Evolutionary conservation across 768 basidiomycete genomes (phyloP).

Genomic region (Fomitopsis pulvina): DNA sequence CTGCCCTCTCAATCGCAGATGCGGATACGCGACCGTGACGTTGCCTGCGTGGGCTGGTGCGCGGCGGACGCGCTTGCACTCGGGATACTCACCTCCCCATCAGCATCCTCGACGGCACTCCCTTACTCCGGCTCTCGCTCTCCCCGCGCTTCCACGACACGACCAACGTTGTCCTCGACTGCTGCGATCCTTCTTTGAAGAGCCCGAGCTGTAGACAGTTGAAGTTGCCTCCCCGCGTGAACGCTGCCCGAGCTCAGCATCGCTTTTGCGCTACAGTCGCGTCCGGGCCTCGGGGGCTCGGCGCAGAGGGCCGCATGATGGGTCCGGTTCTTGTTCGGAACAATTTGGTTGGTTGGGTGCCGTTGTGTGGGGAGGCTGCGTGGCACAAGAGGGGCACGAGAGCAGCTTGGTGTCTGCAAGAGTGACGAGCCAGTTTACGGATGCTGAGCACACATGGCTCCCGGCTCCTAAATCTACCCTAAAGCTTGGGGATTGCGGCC

Average conservation of each 20-base stretch:
- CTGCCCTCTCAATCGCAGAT: slow-evolving; percentile 14
- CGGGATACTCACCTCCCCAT: slow-evolving; percentile 18
- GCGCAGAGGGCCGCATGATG: slow-evolving; percentile 75
- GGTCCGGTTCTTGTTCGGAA: slow-evolving; percentile 71
- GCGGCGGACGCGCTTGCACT: slow-evolving; percentile 37
- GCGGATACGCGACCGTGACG: slow-evolving; percentile 18
- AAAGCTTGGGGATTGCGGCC: too few species aligned
- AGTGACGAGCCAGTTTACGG: too few species aligned
- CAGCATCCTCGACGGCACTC: slow-evolving; percentile 2
- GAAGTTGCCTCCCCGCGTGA: slow-evolving; percentile 8
- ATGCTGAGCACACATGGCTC: too few species aligned
- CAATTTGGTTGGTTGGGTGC: slow-evolving; percentile 76
- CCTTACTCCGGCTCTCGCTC: slow-evolving; percentile 10
- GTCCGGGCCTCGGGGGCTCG: slow-evolving; percentile 62
- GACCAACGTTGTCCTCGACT: not conserved
- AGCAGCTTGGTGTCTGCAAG: not conserved
- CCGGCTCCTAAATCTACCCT: too few species aligned
- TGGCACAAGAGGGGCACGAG: not conserved
- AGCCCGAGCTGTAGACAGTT: slow-evolving; percentile 8
- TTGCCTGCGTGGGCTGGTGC: slow-evolving; percentile 33
- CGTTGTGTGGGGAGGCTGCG: slow-evolving; percentile 25
- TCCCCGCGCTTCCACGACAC: slow-evolving; percentile 6
- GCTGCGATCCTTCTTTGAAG: slow-evolving; percentile 14
- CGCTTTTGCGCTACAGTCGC: slow-evolving; percentile 72
- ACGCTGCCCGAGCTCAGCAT: slow-evolving; percentile 41